Percentiles rank a stretch among this genome's conserved stretches.
Conservation (phyloP, 1,139 yeast species). For the Yamadazyma diospyri region DNA sequence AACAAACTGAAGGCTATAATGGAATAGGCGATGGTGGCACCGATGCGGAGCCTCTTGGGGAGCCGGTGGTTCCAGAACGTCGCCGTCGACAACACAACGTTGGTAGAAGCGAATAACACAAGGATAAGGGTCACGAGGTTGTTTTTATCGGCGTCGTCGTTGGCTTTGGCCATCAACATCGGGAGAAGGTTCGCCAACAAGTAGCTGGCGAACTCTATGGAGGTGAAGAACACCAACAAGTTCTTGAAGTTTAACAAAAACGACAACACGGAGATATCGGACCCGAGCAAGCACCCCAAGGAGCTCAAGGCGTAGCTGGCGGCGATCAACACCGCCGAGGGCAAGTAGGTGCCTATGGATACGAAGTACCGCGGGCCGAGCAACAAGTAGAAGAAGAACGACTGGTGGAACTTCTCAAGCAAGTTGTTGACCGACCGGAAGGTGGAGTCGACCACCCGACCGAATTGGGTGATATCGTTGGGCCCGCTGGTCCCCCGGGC, state of each 20-base stretch:
- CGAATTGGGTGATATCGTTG: constrained; percentile 85
- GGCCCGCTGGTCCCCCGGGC: constrained; percentile 60
- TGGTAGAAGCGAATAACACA: constrained; percentile 18
- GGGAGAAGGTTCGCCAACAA: constrained; percentile 28
- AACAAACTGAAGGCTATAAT: constrained; percentile 46
- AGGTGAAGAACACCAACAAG: constrained; percentile 30
- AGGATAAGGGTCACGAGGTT: constrained; percentile 18
- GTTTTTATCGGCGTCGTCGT: constrained; percentile 15
- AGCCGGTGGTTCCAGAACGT: constrained; percentile 17
- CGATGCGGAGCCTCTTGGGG: constrained; percentile 10
- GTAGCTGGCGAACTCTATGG: constrained; percentile 32
- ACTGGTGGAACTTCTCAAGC: constrained; percentile 93
- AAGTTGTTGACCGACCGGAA: constrained; percentile 89
- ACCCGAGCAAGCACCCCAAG: constrained; percentile 53
- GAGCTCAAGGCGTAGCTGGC: constrained; percentile 71
- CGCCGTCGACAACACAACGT: constrained; percentile 17
- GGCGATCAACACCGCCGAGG: constrained; percentile 75
- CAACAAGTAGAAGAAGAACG: constrained; percentile 88
- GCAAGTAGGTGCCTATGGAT: constrained; percentile 90
- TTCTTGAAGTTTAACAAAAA: constrained; percentile 25
- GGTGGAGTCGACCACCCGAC: constrained; percentile 82
- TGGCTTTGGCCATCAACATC: constrained; percentile 13
- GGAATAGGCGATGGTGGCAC: constrained; percentile 23
- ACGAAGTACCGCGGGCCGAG: constrained; percentile 78
- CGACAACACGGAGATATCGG: constrained; percentile 24